Percentiles rank a stretch among this genome's conserved stretches.
Conservation (phyloP, 1,284 basidiomycete species). For the Paramarasmius palmivorus region DNA sequence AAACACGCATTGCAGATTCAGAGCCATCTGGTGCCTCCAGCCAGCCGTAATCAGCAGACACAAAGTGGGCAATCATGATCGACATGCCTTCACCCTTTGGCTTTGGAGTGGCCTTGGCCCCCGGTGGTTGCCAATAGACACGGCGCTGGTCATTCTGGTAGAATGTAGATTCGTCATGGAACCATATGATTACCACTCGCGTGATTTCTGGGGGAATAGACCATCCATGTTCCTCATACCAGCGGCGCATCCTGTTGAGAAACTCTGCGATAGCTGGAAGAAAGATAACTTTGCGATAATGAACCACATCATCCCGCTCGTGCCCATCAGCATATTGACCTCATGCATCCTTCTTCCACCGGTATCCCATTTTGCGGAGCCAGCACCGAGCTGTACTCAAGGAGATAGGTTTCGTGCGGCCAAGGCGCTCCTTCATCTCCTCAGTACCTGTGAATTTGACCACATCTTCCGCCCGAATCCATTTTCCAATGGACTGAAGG, state of each 20-base stretch:
- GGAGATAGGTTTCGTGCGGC: constrained; percentile 22
- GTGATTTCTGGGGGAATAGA: not conserved
- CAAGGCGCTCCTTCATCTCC: constrained; percentile 16
- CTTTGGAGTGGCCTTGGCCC: constrained; percentile 18
- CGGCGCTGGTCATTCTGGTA: constrained; percentile 27
- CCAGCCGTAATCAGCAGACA: constrained; percentile 28
- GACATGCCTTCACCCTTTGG: constrained; percentile 32
- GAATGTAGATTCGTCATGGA: constrained; percentile 29
- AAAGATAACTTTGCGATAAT: constrained; percentile 19
- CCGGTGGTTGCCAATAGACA: constrained; percentile 23
- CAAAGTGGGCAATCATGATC: constrained; percentile 30
- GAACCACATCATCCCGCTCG: constrained; percentile 22
- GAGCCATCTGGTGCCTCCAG: constrained; percentile 3
- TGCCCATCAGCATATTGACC: constrained; percentile 31
- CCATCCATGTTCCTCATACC: not conserved
- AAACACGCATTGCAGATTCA: constrained; percentile 14
- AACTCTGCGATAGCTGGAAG: constrained; percentile 18
- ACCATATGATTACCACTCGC: constrained; percentile 22
- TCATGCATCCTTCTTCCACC: constrained; percentile 18
- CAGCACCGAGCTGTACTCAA: constrained; percentile 22
- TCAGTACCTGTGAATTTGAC: constrained; percentile 22
- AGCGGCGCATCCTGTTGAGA: constrained; percentile 12
- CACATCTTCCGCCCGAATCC: constrained; percentile 25
- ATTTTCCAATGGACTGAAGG: constrained; percentile 26
- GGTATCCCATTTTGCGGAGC: constrained; percentile 26